Base-by-base conservation (phyloP, 805 yeast genomes). In the Candida ulmi region DNA sequence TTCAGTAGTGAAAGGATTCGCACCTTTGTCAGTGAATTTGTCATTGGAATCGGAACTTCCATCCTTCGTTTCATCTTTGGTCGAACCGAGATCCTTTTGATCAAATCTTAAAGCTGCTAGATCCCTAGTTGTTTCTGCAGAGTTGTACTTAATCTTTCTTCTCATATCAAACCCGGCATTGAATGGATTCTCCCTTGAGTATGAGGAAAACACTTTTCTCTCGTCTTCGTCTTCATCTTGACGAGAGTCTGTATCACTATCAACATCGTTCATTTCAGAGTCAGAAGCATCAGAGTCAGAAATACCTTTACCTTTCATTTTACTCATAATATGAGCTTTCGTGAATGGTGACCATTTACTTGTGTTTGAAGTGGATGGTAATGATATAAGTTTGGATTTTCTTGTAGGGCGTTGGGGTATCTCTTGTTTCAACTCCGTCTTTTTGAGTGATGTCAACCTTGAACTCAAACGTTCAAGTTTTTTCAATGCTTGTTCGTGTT, bases 261-360 rank as follows among this genome's bases (percentile, higher is more conserved):
- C 57, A 29, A 16, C 45, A 24, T 55, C 60, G 21, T 53, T 54
- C 57, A 53, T 53, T 34, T 54, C 60, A 8, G 52, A 45, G 29
- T 54, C 58, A 24, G 50, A 46, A 1, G 45, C 57, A 35, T 54
- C 55, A 11, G 50, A 43, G n/a, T 54, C 52, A 4, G 31, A 32
- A 8, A 42, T 44, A 28, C 38, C 43, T 8, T 26, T 17, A 33
- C 45, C 40, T 31, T 40, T 29, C 27, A 47, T 35, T 38, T 43
- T 52, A 23, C 51, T 43, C 12, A 52, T 17, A 18, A 46, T 19
- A 29, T 54, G 50, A 5, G 52, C 51, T 32, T 43, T 48, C 1
- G 51, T 43, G 36, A 53, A 52, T 5, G 55, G 56, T 13, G 58
- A 53, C 6, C 51, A 25, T 19, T 51, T 48, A 5, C 50, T 24